Conservation (phyloP, 306 rosid species). For the Abrus pulchellus region DNA sequence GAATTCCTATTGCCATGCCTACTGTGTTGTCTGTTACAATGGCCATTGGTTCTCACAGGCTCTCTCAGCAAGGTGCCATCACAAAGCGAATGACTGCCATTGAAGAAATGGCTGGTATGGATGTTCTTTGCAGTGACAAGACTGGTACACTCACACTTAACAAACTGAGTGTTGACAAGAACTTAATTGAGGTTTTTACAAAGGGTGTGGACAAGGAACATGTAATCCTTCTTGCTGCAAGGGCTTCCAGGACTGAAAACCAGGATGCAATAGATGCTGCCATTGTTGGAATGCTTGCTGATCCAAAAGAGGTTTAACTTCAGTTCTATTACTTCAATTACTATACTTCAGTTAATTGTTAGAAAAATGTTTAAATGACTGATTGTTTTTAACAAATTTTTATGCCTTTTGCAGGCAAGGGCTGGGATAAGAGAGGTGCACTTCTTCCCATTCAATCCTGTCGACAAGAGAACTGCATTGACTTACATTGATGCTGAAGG, state of each 20-base stretch:
- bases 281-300: constrained; percentile 98
- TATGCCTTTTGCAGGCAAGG: constrained; percentile 70
- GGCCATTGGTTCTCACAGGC: constrained; percentile 99
- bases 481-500: constrained; percentile 86
- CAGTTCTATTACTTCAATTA: constrained; percentile 25
- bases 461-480: constrained; percentile 98
- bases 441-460: constrained; percentile 95
- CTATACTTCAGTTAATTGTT: constrained; percentile 20
- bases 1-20: constrained; percentile 99
- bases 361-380: constrained; percentile 5
- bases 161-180: constrained; percentile 90
- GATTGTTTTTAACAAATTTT: constrained; percentile 4
- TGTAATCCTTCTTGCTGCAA: constrained; percentile 86
- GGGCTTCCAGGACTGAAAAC: constrained; percentile 94
- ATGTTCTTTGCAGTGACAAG: constrained; percentile 98
- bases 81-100: constrained; percentile 99
- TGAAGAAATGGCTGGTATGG: constrained; percentile 99
- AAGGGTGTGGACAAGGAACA: constrained; percentile 90
- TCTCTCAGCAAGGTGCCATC: constrained; percentile 97
- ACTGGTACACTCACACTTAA: constrained; percentile 98
- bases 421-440: constrained; percentile 89
- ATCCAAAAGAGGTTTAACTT: constrained; percentile 86
- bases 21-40: constrained; percentile 98
- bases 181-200: constrained; percentile 82
- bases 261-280: constrained; percentile 99